Evolutionary conservation across 768 basidiomycete genomes (phyloP).

Genomic region (Boletus patriciae): DNA sequence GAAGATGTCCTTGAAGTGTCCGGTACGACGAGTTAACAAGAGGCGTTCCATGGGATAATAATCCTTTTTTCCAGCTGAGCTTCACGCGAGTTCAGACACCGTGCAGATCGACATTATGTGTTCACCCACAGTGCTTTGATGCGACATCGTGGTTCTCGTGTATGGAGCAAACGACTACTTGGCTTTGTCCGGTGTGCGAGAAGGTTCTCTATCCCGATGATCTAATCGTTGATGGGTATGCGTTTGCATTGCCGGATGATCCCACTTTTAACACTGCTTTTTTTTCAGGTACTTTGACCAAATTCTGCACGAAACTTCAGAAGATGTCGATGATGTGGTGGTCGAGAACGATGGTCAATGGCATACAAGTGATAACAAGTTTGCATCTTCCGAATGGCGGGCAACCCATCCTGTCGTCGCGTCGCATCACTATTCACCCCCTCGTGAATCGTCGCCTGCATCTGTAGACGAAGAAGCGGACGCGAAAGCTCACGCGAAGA

Average conservation of each 20-base stretch:
- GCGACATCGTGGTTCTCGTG: conserved; percentile 90
- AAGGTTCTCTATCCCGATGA: conserved; percentile 74
- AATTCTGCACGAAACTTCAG: conserved; percentile 75
- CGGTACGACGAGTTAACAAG: conserved; percentile 53
- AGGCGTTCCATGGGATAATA: neutral
- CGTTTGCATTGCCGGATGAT: neutral
- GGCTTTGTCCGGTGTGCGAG: conserved; percentile 93
- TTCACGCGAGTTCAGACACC: conserved; percentile 84
- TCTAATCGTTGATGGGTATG: conserved; percentile 89
- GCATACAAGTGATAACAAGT: conserved; percentile 90
- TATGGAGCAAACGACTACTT: conserved; percentile 96
- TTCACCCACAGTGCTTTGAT: conserved; percentile 95
- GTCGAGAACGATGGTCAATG: conserved; percentile 95
- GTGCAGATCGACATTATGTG: conserved; percentile 82
- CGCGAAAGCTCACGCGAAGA: conserved; percentile 45
- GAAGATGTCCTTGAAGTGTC: conserved; percentile 91
- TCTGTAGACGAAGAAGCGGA: conserved; percentile 32
- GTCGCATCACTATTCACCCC: conserved; percentile 28
- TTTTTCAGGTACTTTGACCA: conserved; percentile 80
- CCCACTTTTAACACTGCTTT: neutral
- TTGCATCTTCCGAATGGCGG: conserved; percentile 73
- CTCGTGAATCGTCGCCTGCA: conserved; percentile 27
- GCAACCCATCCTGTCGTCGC: conserved; percentile 45
- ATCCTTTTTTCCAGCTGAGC: conserved; percentile 56
- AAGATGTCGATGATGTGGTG: conserved; percentile 86